A percentile compares a stretch with the other conserved stretches of the same genome.
phyloP scores from a whole-genome alignment of 148 eudicot species.

The Vaccinium myrtillus region DNA sequence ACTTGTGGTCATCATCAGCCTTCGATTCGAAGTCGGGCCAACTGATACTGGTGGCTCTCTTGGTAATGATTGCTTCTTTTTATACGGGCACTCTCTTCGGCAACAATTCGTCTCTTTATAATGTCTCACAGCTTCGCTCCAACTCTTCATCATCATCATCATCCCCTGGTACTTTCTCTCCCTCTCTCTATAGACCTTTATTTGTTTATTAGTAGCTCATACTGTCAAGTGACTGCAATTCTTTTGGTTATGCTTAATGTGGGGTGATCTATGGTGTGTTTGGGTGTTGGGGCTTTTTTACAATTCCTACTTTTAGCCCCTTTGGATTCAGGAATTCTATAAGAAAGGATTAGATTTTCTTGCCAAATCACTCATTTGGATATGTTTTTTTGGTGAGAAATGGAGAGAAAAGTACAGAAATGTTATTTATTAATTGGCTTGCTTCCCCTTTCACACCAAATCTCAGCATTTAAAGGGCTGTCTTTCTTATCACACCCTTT shows the following conservation, averaged over 20 bases:
- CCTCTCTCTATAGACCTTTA: conserved; percentile 11
- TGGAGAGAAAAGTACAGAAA: too few relatives aligned
- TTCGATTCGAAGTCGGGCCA: conserved; percentile 65
- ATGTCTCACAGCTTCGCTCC: conserved; percentile 30
- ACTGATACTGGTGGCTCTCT: conserved; percentile 45
- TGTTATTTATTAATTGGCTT: too few relatives aligned
- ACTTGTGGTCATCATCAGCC: conserved; percentile 26
- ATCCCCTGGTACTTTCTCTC: conserved; percentile 33
- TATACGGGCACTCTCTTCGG: conserved; percentile 72
- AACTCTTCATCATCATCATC: conserved; percentile 24
- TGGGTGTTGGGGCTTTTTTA: background rate
- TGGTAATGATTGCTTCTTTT: conserved; percentile 71
- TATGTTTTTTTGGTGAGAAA: too few relatives aligned
- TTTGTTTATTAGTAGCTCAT: background rate
- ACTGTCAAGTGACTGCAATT: background rate
- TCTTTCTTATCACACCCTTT: too few relatives aligned
- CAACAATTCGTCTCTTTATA: conserved; percentile 33
- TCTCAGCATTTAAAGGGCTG: too few relatives aligned
- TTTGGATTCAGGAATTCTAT: too few relatives aligned
- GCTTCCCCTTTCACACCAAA: too few relatives aligned
- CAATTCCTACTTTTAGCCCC: too few relatives aligned
- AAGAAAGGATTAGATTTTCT: too few relatives aligned
- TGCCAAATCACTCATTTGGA: too few relatives aligned
- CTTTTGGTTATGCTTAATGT: background rate
- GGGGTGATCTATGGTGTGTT: background rate